Evolutionary conservation across 2,329 filamentous ascomycete genomes (phyloP).

Genomic region (Corynespora cassiicola): DNA sequence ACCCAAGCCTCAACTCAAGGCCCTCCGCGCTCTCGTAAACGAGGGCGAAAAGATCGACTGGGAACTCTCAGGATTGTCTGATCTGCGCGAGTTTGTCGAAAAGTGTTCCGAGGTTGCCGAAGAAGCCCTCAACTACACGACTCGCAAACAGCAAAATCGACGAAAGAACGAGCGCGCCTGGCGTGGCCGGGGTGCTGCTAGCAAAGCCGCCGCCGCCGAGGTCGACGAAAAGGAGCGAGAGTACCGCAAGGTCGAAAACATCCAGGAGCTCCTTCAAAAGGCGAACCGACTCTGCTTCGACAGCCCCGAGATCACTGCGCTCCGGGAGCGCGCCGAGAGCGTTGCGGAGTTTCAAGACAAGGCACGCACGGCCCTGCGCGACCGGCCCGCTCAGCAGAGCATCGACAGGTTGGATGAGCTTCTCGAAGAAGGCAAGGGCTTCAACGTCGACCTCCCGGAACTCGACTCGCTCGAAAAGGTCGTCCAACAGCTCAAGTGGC

Average conservation of each 20-base stretch:
- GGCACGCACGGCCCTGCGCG: conserved; percentile 73
- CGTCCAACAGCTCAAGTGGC: conserved; percentile 88
- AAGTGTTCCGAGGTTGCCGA: conserved; percentile 98
- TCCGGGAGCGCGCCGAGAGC: conserved; percentile 83
- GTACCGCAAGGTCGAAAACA: conserved; percentile 85
- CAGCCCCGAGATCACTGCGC: conserved; percentile 84
- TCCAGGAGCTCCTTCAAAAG: conserved; percentile 81
- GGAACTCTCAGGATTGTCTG: conserved; percentile 80
- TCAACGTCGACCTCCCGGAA: conserved; percentile 91
- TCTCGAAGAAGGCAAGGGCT: conserved; percentile 85
- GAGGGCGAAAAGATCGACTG: conserved; percentile 97
- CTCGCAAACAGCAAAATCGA: conserved; percentile 95
- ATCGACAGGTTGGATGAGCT: conserved; percentile 85
- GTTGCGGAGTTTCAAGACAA: conserved; percentile 85
- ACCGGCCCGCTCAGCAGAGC: conserved; percentile 54
- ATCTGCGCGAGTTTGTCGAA: conserved; percentile 88
- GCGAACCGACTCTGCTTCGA: conserved; percentile 91
- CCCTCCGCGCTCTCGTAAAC: conserved; percentile 79
- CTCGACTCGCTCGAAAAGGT: conserved; percentile 81
- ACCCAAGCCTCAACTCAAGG: conserved; percentile 82
- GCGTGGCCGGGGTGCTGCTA: conserved; percentile 72
- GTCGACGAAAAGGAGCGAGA: conserved; percentile 84
- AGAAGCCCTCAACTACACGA: conserved; percentile 94
- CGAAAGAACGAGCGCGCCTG: conserved; percentile 92
- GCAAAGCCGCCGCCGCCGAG: conserved; percentile 68